phyloP scores from a whole-genome alignment of 768 basidiomycete species.

The Glaciozyma martinii region DNA sequence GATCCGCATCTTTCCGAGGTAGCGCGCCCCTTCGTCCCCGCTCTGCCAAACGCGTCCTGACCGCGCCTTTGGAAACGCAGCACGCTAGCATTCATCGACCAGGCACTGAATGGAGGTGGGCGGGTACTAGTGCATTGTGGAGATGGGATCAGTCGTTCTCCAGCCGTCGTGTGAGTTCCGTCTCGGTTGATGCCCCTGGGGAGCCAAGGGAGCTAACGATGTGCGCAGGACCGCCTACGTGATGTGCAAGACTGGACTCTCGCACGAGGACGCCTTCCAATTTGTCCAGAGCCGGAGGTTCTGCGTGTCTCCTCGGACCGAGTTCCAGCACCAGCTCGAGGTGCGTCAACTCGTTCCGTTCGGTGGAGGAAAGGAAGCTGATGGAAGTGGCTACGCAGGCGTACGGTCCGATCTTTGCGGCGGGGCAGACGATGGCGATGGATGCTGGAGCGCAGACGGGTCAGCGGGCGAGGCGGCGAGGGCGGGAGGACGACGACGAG shows the following conservation, averaged over 20 bases:
- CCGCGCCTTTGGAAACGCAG: conserved; percentile 6
- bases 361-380: conserved; percentile 15
- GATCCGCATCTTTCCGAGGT: conserved; percentile 82
- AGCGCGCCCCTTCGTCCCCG: conserved; percentile 28
- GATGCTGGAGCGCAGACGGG: conserved; percentile 46
- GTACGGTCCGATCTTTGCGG: conserved; percentile 86
- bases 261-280: conserved; percentile 34
- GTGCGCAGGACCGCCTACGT: conserved; percentile 33
- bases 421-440: conserved; percentile 57
- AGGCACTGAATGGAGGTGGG: conserved; percentile 18
- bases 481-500: conserved; percentile 62
- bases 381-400: conserved; percentile 50
- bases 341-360: conserved; percentile 39
- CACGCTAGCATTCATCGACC: conserved; percentile 32
- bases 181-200: background rate
- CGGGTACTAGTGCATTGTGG: conserved; percentile 35
- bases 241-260: conserved; percentile 27
- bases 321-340: conserved; percentile 87
- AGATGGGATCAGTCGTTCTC: conserved; percentile 35
- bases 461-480: conserved; percentile 48
- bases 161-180: conserved; percentile 32
- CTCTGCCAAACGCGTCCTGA: background rate
- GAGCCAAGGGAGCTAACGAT: background rate
- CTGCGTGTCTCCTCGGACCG: conserved; percentile 85
- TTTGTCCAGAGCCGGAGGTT: conserved; percentile 53